Evolutionary conservation across 495 filamentous ascomycete species (phyloP).

Genomic region (Annulohypoxylon bovei): DNA sequence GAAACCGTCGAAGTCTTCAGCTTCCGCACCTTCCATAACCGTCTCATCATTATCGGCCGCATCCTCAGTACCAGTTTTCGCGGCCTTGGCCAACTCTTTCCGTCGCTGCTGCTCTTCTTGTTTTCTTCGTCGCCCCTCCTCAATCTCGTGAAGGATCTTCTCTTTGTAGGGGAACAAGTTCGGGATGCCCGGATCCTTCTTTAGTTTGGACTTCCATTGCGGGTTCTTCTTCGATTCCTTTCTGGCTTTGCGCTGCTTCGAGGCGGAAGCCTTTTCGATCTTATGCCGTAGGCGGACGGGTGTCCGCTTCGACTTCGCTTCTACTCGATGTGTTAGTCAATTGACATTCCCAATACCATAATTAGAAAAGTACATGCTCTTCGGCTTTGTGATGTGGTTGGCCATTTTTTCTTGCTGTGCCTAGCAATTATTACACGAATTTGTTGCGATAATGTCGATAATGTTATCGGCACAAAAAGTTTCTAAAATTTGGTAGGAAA

Average conservation of each 20-base stretch:
- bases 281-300: slow-evolving; percentile 91
- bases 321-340: slow-evolving; percentile 55
- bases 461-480: slow-evolving; percentile 36
- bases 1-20: slow-evolving; percentile 59
- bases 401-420: slow-evolving; percentile 48
- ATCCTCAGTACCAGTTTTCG: slow-evolving; percentile 54
- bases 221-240: slow-evolving; percentile 96
- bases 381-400: slow-evolving; percentile 62
- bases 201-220: slow-evolving; percentile 89
- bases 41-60: slow-evolving; percentile 56
- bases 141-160: slow-evolving; percentile 90
- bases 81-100: slow-evolving; percentile 75
- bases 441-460: background rate
- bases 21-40: slow-evolving; percentile 56
- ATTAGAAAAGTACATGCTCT: slow-evolving; percentile 51
- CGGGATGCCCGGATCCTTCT: slow-evolving; percentile 97
- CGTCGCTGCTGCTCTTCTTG: slow-evolving; percentile 77
- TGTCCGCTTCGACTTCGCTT: slow-evolving; percentile 92
- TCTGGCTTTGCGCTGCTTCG: slow-evolving; percentile 87
- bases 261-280: slow-evolving; percentile 91
- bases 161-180: slow-evolving; percentile 99
- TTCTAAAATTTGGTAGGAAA: slow-evolving; percentile 34
- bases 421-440: slow-evolving; percentile 3
- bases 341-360: background rate
- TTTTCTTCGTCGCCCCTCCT: slow-evolving; percentile 82